These are phyloP conservation scores for Magnusiomyces clavatus DNA, from an alignment of 1,139 yeast genomes.

Conservation along the genomic window DNA sequence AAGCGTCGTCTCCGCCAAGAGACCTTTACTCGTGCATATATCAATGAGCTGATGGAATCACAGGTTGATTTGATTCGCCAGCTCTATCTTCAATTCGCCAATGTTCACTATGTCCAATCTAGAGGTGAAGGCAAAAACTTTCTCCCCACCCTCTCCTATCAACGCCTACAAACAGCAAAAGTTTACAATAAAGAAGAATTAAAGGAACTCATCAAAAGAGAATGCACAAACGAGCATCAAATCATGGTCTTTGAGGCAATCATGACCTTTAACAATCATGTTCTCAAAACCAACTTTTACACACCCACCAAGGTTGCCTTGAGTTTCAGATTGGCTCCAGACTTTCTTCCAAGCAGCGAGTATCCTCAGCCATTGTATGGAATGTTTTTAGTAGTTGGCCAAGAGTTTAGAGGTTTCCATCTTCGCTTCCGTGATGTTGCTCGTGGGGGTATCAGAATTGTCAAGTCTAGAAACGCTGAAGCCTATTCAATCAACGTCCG, in stretches of 20 bases:
- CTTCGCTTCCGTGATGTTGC: slow-evolving; percentile 95
- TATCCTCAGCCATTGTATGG: slow-evolving; percentile 92
- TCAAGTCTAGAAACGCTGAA: slow-evolving; percentile 77
- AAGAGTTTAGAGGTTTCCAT: slow-evolving; percentile 96
- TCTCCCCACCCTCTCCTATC: slow-evolving; percentile 75
- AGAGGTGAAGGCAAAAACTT: slow-evolving; percentile 45
- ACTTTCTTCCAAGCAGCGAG: slow-evolving; percentile 74
- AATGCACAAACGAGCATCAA: slow-evolving; percentile 74
- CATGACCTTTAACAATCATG: slow-evolving; percentile 74
- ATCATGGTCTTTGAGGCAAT: slow-evolving; percentile 75
- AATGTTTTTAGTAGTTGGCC: slow-evolving; percentile 92
- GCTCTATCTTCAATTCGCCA: slow-evolving; percentile 88
- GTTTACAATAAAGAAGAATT: slow-evolving; percentile 73
- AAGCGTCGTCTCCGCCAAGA: slow-evolving; percentile 89
- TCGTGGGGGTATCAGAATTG: slow-evolving; percentile 96
- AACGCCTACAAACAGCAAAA: slow-evolving; percentile 73
- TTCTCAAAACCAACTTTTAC: slow-evolving; percentile 90
- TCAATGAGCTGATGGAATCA: slow-evolving; percentile 65
- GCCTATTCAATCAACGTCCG: slow-evolving; percentile 81
- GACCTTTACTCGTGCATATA: slow-evolving; percentile 82
- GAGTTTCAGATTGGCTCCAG: slow-evolving; percentile 83
- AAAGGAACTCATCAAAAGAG: slow-evolving; percentile 55
- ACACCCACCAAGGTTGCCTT: slow-evolving; percentile 92
- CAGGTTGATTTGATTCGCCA: slow-evolving; percentile 71
- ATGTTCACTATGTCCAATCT: slow-evolving; percentile 73